Percentiles rank a stretch among this genome's conserved stretches.
Evolutionary conservation across 208 protist genomes (phyloP).

Genomic region (Wallacemonas rigidus): DNA sequence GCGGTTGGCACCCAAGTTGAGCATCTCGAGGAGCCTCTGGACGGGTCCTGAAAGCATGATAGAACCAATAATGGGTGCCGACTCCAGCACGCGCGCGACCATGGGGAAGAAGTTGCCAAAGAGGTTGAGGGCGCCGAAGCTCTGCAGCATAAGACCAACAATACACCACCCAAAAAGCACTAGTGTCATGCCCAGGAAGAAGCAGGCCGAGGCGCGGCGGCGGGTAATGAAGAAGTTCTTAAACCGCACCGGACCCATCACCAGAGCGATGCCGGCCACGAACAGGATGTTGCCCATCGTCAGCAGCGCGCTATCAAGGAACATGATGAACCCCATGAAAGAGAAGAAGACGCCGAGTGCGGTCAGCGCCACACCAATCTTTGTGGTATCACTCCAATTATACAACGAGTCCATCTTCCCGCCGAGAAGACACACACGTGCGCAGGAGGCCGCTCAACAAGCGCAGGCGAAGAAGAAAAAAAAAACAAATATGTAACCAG

Average conservation of each 20-base stretch:
- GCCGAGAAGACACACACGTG: neutral
- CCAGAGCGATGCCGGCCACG: conserved; percentile 78
- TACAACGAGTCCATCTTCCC: conserved; percentile 86
- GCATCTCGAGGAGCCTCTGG: conserved; percentile 44
- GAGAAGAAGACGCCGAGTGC: conserved; percentile 84
- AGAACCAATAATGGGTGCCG: conserved; percentile 78
- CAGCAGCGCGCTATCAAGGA: conserved; percentile 83
- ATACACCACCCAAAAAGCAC: conserved; percentile 82
- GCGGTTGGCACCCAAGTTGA: conserved; percentile 44
- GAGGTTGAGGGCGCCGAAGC: conserved; percentile 88
- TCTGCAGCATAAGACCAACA: conserved; percentile 78
- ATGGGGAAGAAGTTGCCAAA: conserved; percentile 93
- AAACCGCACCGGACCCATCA: conserved; percentile 80
- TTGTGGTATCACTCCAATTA: conserved; percentile 87
- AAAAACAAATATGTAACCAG: neutral
- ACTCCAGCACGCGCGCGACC: conserved; percentile 83
- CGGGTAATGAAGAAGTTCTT: conserved; percentile 82
- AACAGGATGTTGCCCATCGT: conserved; percentile 93
- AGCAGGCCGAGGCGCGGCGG: conserved; percentile 74
- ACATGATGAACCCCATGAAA: conserved; percentile 73
- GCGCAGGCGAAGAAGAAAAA: neutral
- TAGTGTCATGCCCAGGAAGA: conserved; percentile 86
- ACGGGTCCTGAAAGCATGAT: conserved; percentile 68
- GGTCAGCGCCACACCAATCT: conserved; percentile 87
- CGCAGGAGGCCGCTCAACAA: no score